Conservation (phyloP, 148 eudicot species). For the Mesembryanthemum crystallinum region DNA sequence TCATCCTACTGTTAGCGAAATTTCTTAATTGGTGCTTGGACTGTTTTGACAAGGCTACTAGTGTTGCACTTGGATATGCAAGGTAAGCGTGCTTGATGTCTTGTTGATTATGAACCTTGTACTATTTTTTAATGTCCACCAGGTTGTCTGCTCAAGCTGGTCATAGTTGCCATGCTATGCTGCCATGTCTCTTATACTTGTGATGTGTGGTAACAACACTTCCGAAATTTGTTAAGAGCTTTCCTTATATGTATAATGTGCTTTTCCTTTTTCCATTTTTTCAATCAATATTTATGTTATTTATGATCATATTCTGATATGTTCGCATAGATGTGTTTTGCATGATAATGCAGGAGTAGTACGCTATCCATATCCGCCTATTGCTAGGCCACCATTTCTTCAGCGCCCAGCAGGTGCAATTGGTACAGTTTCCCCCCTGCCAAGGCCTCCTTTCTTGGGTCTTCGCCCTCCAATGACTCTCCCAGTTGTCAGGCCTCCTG, state of each 20-base stretch:
- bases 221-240: conserved; percentile 26
- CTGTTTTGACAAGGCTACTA: conserved; percentile 61
- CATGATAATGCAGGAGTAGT: conserved; percentile 63
- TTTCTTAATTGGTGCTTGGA: conserved; percentile 57
- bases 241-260: conserved; percentile 7
- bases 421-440: conserved; percentile 49
- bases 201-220: conserved; percentile 68
- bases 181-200: conserved; percentile 71
- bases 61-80: conserved; percentile 52
- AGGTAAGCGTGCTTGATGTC: conserved; percentile 64
- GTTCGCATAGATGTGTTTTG: conserved; percentile 58
- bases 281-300: conserved; percentile 15
- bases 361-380: conserved; percentile 65
- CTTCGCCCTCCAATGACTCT: conserved; percentile 64
- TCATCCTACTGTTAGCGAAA: conserved; percentile 39
- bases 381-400: conserved; percentile 59
- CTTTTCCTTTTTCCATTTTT: background rate
- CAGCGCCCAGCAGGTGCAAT: conserved; percentile 57
- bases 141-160: conserved; percentile 79
- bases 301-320: conserved; percentile 47
- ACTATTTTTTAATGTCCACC: conserved; percentile 47
- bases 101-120: conserved; percentile 47
- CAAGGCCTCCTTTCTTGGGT: conserved; percentile 62
- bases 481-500: conserved; percentile 59
- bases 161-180: conserved; percentile 70